phyloP scores from a whole-genome alignment of 2,329 filamentous ascomycete species.

The Dactylellina haptotyla region DNA sequence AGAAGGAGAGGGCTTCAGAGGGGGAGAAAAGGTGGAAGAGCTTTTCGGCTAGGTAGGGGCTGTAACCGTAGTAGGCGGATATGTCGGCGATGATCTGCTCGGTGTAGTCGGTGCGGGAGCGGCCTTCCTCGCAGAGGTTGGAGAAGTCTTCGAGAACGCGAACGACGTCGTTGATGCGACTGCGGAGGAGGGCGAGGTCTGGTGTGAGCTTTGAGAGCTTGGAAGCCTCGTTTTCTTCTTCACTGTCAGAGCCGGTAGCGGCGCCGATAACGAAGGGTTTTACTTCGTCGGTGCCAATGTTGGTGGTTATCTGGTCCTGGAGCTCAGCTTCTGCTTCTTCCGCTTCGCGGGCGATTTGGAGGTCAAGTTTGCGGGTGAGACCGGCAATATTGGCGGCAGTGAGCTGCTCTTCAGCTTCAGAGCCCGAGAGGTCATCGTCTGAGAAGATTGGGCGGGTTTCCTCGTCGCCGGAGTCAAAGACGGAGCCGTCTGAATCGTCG shows the following conservation, averaged over 20 bases:
- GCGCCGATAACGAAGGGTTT: conserved; percentile 72
- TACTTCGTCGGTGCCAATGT: conserved; percentile 78
- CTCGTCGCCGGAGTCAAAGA: conserved; percentile 75
- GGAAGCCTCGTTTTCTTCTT: conserved; percentile 66
- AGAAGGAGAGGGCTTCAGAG: conserved; percentile 95
- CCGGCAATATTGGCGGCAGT: conserved; percentile 97
- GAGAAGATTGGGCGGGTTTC: conserved; percentile 81
- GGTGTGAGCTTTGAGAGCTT: conserved; percentile 78
- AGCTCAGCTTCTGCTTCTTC: conserved; percentile 86
- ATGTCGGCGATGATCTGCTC: conserved; percentile 88
- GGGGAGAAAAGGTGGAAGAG: conserved; percentile 91
- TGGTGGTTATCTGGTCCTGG: conserved; percentile 81
- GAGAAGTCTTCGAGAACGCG: conserved; percentile 89
- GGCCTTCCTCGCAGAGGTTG: conserved; percentile 79
- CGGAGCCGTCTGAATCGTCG: conserved; percentile 67
- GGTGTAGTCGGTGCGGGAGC: conserved; percentile 88
- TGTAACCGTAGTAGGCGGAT: conserved; percentile 97
- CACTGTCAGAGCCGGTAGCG: conserved; percentile 71
- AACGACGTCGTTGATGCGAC: conserved; percentile 90
- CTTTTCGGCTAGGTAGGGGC: conserved; percentile 92
- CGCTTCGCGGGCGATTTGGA: conserved; percentile 78
- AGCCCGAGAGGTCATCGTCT: conserved; percentile 84
- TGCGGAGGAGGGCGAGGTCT: conserved; percentile 87
- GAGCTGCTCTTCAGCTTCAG: conserved; percentile 86
- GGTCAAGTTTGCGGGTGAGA: conserved; percentile 83